Evolutionary conservation across 2,329 filamentous ascomycete genomes (phyloP), one percentile per base, ranked within the genome.

Genomic region (Epichloe glyceriae): DNA sequence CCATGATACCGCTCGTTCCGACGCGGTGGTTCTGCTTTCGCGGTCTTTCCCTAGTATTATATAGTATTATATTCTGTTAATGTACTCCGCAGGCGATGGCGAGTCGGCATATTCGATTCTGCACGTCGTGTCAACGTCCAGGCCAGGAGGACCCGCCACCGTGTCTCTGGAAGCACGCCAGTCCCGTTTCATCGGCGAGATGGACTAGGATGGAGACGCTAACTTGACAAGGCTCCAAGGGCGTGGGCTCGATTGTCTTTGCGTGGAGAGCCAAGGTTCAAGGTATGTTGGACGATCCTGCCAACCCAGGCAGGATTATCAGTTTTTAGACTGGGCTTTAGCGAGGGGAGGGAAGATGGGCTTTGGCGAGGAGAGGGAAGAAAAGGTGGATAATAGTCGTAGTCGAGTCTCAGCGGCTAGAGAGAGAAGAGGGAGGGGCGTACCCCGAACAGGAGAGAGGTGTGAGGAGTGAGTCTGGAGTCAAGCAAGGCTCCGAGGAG

Each of bases 91-190:
- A 15, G 15, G 35, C 35, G 20, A 42, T 40, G 35, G 20, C 48
- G 35, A 37, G 43, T 37, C 44, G 43, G 37, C 47, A 17, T 22
- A 37, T 49, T 20, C 2, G 35, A 14, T 38, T 38, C 22, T 26
- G 40, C 33, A 44, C 33, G 11, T 30, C 17, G 47, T 43, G 37
- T 39, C 46, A 26, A 35, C 46, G 20, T 37, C 26, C 50, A 47
- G 26, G 30, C 17, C 44, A 33, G 14, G 8, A 30, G 19, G 43
- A 41, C 42, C 50, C 47, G 50, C 50, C 37, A 46, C 46, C 50
- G 33, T 48, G 50, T 52, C 40, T 48, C 50, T 52, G 50, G 46
- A 52, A 52, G 35, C 46, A 52, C 50, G 22, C 50, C 50, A 51
- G 41, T 52, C 47, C 47, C 42, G 30, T 46, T 52, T 49, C 46